Conservation (phyloP, 257 asterid species). For the Verbascum thapsus region DNA sequence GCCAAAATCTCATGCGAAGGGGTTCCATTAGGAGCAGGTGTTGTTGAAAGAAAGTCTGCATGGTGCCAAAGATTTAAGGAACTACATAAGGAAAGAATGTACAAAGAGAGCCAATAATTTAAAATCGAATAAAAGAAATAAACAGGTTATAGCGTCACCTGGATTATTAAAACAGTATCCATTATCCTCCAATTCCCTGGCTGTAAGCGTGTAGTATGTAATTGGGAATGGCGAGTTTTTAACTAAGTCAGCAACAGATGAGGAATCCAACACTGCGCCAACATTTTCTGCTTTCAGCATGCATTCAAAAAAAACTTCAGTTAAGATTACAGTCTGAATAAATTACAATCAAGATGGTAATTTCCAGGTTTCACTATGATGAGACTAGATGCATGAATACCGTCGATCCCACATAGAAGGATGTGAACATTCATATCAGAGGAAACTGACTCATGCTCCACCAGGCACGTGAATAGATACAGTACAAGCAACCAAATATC, state of each 20-base stretch:
- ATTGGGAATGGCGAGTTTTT: constrained; percentile 76
- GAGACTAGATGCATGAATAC: constrained; percentile 2
- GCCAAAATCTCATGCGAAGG: constrained; percentile 74
- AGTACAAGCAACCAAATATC: not conserved
- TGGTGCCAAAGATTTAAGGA: constrained; percentile 24
- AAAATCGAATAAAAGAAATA: not conserved
- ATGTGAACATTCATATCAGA: constrained; percentile 3
- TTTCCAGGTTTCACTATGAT: constrained; percentile 15
- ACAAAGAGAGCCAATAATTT: constrained; percentile 14
- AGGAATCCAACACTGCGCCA: constrained; percentile 35
- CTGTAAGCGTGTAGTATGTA: constrained; percentile 72
- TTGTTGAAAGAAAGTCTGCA: constrained; percentile 76
- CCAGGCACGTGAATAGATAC: not conserved
- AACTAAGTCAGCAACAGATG: constrained; percentile 40
- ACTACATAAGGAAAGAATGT: not conserved
- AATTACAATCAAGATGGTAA: constrained; percentile 1
- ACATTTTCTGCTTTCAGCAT: constrained; percentile 42
- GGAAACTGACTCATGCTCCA: constrained; percentile 15
- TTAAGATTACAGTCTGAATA: constrained; percentile 9
- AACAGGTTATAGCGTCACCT: constrained; percentile 54
- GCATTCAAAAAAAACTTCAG: constrained; percentile 21
- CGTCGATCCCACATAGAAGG: not conserved
- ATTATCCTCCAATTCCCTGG: constrained; percentile 85
- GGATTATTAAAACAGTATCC: constrained; percentile 61
- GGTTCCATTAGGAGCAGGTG: constrained; percentile 76